Conservation (phyloP, 345 rosid species). For the Pistacia vera region DNA sequence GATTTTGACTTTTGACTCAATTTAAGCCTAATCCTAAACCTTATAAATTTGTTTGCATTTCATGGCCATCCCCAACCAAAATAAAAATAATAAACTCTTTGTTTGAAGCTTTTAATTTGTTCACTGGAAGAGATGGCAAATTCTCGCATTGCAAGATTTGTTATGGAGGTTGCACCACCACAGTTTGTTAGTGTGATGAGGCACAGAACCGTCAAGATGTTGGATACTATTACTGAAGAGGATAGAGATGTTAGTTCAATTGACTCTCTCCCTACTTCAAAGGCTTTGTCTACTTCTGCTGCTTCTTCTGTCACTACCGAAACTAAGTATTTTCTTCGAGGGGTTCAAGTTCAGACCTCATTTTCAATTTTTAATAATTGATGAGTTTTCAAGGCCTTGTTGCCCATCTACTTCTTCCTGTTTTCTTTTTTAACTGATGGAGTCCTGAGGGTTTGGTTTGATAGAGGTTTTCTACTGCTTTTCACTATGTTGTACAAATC, state of each 20-base stretch:
- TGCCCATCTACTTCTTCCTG: neutral
- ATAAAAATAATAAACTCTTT: too few species aligned
- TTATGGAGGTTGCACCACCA: conserved; percentile 87
- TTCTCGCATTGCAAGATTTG: conserved; percentile 59
- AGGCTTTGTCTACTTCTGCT: conserved; percentile 26
- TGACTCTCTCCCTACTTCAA: conserved; percentile 36
- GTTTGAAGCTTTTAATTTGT: too few species aligned
- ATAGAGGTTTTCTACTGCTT: neutral
- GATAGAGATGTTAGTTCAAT: conserved; percentile 50
- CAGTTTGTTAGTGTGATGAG: conserved; percentile 72
- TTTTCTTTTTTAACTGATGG: neutral
- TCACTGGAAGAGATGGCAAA: conserved; percentile 47
- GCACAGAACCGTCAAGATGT: conserved; percentile 55
- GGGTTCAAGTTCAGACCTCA: conserved; percentile 33
- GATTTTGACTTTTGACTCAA: conserved; percentile 32
- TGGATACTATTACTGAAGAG: conserved; percentile 86
- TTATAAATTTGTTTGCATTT: conserved; percentile 26
- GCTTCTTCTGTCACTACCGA: conserved; percentile 21
- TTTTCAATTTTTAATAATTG: conserved; percentile 34
- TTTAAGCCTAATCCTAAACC: conserved; percentile 25
- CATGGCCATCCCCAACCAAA: conserved; percentile 27
- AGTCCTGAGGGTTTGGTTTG: neutral
- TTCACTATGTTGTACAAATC: neutral
- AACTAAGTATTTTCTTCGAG: conserved; percentile 34
- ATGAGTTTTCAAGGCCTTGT: neutral